Base-by-base conservation (phyloP, 2,329 filamentous ascomycete genomes). In the Byssothecium circinans region DNA sequence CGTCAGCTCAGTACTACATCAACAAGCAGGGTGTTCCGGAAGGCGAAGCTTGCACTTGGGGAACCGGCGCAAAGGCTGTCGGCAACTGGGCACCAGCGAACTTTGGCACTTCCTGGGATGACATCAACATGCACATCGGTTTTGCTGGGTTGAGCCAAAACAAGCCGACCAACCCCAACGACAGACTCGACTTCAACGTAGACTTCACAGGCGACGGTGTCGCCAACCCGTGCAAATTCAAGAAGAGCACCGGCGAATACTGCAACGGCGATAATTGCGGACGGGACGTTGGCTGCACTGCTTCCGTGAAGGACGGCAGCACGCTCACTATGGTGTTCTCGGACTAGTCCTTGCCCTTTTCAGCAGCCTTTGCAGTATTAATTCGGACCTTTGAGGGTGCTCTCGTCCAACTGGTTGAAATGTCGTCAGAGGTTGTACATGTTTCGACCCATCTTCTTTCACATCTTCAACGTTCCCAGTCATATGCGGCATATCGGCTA, bases 1-100 rank as follows among this genome's bases (percentile, higher is more conserved):
- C 94, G 43, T 91, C 89, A 39, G 91, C 91, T 36, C 94, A 97
- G 76, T 97, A 96, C 81, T 99, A 99, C 70, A 82, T 97, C 74
- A 97, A 97, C 82, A 88, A 88, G 62, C 80, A 83, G 60, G 91
- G 90, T 51, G 77, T 87, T 43, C 62, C 74, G 15, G 75, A 84
- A 49, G 70, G 83, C 56, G 74, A 91, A 11, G 88, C 83, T 41
- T 99, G 94, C 75, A 74, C 81, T 49, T 97, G 94, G 94, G 77
- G 81, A 42, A 78, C 78, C 17, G 77, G 83, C 49, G 85, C 71
- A 45, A 65, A 76, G 49, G 74, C 78, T 54, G 71, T 78, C 47
- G 85, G 94, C 57, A 96, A 99, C 82, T 96, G 82, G 81, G 86
- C 94, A 39, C 91, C 94, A 23, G 75, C 90, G 61, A 92, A 91